A percentile compares a stretch with the other conserved stretches of the same genome.
Conservation (phyloP, 2,329 filamentous ascomycete species). For the Penicillium rolfsii region DNA sequence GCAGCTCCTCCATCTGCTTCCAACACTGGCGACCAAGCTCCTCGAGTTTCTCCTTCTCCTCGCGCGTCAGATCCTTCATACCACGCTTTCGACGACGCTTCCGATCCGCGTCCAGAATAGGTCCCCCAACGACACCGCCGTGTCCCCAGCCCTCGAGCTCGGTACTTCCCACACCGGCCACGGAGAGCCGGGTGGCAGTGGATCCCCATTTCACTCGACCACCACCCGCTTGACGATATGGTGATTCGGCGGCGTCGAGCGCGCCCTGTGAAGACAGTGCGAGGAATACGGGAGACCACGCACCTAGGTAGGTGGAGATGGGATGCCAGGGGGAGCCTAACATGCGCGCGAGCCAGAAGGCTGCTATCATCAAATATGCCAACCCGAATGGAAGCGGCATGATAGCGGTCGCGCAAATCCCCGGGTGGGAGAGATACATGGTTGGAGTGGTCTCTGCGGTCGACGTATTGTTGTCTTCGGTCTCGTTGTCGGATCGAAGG, state of each 20-base stretch:
- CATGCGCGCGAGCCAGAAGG: constrained; percentile 73
- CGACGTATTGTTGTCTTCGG: constrained; percentile 12
- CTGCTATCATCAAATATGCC: constrained; percentile 67
- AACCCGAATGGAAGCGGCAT: constrained; percentile 73
- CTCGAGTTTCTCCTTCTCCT: constrained; percentile 45
- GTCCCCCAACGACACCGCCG: constrained; percentile 59
- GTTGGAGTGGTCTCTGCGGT: constrained; percentile 47
- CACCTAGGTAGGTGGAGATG: constrained; percentile 74
- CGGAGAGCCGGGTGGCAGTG: constrained; percentile 62
- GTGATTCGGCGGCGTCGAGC: constrained; percentile 42
- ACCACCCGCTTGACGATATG: constrained; percentile 61
- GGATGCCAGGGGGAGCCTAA: constrained; percentile 89
- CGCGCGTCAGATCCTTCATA: constrained; percentile 59
- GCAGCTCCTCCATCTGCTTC: constrained; percentile 49
- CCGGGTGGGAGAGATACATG: constrained; percentile 82
- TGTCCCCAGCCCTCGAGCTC: constrained; percentile 86
- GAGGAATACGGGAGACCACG: constrained; percentile 76
- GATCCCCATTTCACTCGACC: constrained; percentile 83
- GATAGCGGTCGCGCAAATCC: constrained; percentile 80
- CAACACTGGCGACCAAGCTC: constrained; percentile 46
- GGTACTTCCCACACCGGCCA: constrained; percentile 69
- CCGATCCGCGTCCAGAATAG: constrained; percentile 53
- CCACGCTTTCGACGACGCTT: constrained; percentile 62
- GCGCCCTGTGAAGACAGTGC: constrained; percentile 64
- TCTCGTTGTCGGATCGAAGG: constrained; percentile 37